These are phyloP conservation scores for Pelargonium cotyledonis DNA, from an alignment of 441 rosid species.

Conservation along the genomic window DNA sequence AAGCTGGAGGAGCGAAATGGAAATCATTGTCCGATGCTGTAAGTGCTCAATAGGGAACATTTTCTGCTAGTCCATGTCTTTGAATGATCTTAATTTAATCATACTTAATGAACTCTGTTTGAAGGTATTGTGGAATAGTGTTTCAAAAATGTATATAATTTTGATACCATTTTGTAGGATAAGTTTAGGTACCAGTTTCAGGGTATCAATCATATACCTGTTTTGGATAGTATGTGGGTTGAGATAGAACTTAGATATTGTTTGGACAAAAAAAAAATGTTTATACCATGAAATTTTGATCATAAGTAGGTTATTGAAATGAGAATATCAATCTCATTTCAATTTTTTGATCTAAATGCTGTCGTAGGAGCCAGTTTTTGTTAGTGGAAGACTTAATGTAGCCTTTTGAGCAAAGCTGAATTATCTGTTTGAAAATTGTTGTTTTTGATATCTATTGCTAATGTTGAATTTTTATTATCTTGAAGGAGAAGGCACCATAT, in stretches of 20 bases:
- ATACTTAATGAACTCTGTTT: constrained; percentile 8
- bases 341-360: too few species aligned
- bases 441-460: neutral
- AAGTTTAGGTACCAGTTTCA: neutral
- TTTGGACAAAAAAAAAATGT: too few species aligned
- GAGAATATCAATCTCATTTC: too few species aligned
- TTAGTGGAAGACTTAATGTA: neutral
- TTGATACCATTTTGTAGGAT: too few species aligned
- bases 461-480: neutral
- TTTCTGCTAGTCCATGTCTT: neutral
- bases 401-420: neutral
- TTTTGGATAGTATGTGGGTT: neutral
- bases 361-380: neutral
- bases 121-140: neutral
- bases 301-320: too few species aligned
- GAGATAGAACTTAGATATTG: too few species aligned
- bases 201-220: neutral
- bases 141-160: neutral
- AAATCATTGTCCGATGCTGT: constrained; percentile 54
- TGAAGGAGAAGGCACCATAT: constrained; percentile 24
- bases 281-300: too few species aligned
- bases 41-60: constrained; percentile 22
- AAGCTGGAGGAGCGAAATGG: constrained; percentile 69
- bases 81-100: neutral
- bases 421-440: neutral